Evolutionary conservation across 2,329 filamentous ascomycete genomes (phyloP).

Genomic region (Pseudogymnoascus verrucosus): DNA sequence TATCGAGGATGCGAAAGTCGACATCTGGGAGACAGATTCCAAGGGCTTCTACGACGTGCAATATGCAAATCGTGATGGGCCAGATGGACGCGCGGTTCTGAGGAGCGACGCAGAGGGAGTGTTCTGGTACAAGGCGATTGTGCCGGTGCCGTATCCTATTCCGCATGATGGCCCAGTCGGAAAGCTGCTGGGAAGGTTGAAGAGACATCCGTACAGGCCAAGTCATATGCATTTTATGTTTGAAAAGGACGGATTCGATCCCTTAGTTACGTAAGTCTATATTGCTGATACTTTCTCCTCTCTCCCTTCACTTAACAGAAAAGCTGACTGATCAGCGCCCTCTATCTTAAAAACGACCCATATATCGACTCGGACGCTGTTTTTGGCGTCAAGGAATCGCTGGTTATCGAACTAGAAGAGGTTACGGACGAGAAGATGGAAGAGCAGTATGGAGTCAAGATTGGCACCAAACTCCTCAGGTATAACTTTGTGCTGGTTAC

Average conservation of each 20-base stretch:
- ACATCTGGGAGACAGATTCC: constrained; percentile 80
- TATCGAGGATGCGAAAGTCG: constrained; percentile 59
- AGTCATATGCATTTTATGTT: constrained; percentile 88
- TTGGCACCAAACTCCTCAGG: constrained; percentile 54
- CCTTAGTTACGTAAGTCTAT: no score
- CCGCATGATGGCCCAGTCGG: constrained; percentile 80
- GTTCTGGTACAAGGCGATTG: constrained; percentile 81
- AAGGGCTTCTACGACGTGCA: constrained; percentile 77
- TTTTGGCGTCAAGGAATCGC: constrained; percentile 76
- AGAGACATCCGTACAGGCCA: constrained; percentile 68
- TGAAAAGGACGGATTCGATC: constrained; percentile 43
- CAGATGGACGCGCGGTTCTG: constrained; percentile 65
- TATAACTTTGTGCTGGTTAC: constrained; percentile 75
- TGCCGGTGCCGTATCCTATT: constrained; percentile 78
- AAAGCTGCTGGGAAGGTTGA: constrained; percentile 54
- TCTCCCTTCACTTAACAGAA: no score
- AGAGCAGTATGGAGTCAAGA: constrained; percentile 52
- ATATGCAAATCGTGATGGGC: constrained; percentile 53
- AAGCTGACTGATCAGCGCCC: constrained; percentile 32
- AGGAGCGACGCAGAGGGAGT: constrained; percentile 59
- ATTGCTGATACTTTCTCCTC: no score
- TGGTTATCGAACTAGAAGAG: constrained; percentile 56
- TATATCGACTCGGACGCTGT: constrained; percentile 80
- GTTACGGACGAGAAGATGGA: constrained; percentile 43
- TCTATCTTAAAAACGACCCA: constrained; percentile 70